Evolutionary conservation across 2,329 filamentous ascomycete genomes (phyloP), one percentile per base, ranked within the genome.

Genomic region (Xylaria sp.): DNA sequence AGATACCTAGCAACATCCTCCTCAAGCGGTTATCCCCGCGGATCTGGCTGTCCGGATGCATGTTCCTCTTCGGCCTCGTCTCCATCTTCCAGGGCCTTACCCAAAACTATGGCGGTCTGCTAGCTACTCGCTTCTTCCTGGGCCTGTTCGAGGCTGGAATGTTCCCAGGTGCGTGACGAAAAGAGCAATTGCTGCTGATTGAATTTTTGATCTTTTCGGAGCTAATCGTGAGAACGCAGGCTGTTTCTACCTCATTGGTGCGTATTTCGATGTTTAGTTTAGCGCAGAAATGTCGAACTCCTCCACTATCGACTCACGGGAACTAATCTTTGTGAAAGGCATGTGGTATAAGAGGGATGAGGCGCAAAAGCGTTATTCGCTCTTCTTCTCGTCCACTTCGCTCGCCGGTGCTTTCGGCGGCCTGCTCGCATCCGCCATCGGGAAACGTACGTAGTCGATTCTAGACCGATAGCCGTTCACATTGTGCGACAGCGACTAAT

Each of bases 341-440:
- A 94, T 94, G 89, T 96, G 91, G 93, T 99, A 98, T 71, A 88
- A 89, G 63, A 87, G 94, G 63, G 82, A 83, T 46, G 95, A 98
- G 78, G 92, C 94, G 2, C 94, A 98, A 78, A 92, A 92, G 72
- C 88, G 95, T 31, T 97, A 94, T 78, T 91, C 89, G 15, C 94
- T 98, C 81, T 98, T 98, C 83, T 98, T 98, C 82, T 89, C 86
- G 72, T 92, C 85, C 28, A 94, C 91, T 0, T 91, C 89, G 0
- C 80, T 94, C 3, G 91, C 91, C 1, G 91, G 91, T 33, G 91
- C 92, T 0, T 97, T 97, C 71, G 93, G 92, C 45, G 93, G 93
- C 2, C 83, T 97, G 1, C 83, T 97, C 4, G 94, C 94, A 0
- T 89, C 88, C 1, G 94, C 89, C 0, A 96, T 97, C 66, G 92